phyloP scores from a whole-genome alignment of 2,329 filamentous ascomycete genomes.

The Apiospora malaysiana region DNA sequence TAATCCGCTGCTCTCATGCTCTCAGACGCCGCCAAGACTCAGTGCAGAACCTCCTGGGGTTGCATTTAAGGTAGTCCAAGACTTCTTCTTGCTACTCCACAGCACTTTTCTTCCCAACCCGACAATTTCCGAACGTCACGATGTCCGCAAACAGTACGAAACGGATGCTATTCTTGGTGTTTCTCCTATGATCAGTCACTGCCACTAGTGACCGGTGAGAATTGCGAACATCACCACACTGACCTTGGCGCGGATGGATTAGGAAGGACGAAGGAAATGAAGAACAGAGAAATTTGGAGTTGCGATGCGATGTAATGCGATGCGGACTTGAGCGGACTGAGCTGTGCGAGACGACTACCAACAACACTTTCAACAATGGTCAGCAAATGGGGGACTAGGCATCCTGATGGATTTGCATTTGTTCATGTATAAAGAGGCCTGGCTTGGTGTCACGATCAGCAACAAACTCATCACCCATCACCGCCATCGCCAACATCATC shows the following conservation, averaged over 20 bases:
- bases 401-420: background rate
- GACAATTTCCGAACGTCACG: background rate
- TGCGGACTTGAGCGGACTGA: background rate
- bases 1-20: background rate
- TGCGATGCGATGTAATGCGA: background rate
- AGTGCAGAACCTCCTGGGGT: background rate
- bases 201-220: background rate
- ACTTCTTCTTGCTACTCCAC: background rate
- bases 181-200: background rate
- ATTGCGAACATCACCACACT: background rate
- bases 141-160: background rate
- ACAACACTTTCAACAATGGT: background rate
- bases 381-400: background rate
- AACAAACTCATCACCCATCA: background rate
- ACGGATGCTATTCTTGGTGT: background rate
- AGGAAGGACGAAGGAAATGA: background rate
- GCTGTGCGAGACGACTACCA: background rate
- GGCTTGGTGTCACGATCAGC: background rate
- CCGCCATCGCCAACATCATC: background rate
- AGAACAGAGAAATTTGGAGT: background rate
- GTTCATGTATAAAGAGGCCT: background rate
- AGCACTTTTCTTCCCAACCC: background rate
- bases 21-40: background rate
- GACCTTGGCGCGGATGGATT: background rate
- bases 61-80: constrained; percentile 10